Percentiles rank a stretch among this genome's conserved stretches.
Evolutionary conservation across 2,329 filamentous ascomycete species (phyloP).

Genomic region (Colletotrichum musicola): DNA sequence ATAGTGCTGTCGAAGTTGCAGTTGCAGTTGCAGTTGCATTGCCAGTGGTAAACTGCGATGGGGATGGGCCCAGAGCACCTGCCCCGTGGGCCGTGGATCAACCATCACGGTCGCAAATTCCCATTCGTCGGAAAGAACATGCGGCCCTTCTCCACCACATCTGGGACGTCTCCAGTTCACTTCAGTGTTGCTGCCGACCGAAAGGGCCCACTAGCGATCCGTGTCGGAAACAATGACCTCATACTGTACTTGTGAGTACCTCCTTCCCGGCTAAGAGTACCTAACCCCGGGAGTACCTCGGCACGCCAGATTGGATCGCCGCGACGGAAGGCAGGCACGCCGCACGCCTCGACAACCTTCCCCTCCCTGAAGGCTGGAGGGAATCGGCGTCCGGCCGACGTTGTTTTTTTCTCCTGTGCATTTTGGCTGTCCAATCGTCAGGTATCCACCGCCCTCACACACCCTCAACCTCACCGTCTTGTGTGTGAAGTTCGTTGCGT

Average conservation of each 20-base stretch:
- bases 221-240: constrained; percentile 33
- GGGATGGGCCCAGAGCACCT: constrained; percentile 18
- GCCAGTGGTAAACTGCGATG: background rate
- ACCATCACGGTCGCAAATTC: background rate
- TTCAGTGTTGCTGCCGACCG: constrained; percentile 3
- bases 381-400: background rate
- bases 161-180: constrained; percentile 23
- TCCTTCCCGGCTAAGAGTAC: background rate
- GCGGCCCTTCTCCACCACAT: constrained; percentile 9
- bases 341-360: background rate
- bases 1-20: too few relatives aligned
- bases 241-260: constrained; percentile 13
- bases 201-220: constrained; percentile 14
- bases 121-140: constrained; percentile 13
- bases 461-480: constrained; percentile 15
- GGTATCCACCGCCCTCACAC: constrained; percentile 26
- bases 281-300: constrained; percentile 6
- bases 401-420: background rate
- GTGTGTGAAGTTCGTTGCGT: background rate
- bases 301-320: background rate
- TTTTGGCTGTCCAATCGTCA: background rate
- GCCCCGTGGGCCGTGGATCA: constrained; percentile 19
- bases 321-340: background rate
- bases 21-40: too few relatives aligned
- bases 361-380: background rate